These are phyloP conservation scores for Psilocybe mexicana DNA, from an alignment of 1,284 basidiomycete species.

Conservation along the genomic window DNA sequence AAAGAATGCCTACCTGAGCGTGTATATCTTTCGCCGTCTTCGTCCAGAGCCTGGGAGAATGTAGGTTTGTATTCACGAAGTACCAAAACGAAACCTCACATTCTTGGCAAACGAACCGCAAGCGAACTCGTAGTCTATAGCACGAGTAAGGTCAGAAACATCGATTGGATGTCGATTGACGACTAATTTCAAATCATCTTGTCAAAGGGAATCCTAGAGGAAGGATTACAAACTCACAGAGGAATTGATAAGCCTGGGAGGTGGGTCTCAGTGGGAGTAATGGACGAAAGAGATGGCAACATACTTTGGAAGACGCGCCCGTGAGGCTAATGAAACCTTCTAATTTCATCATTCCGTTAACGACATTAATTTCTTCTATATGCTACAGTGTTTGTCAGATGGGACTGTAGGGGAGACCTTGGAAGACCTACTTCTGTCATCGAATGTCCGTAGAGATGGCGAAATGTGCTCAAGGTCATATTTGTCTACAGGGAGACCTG, in stretches of 20 bases:
- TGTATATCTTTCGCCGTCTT: conserved; percentile 50
- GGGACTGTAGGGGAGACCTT: conserved; percentile 5
- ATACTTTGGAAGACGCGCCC: conserved; percentile 72
- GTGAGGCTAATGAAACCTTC: conserved; percentile 82
- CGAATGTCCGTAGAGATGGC: conserved; percentile 65
- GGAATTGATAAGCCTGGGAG: conserved; percentile 73
- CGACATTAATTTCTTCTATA: conserved; percentile 62
- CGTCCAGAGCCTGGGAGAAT: conserved; percentile 57
- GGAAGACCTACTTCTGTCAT: conserved; percentile 56
- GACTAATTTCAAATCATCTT: conserved; percentile 45
- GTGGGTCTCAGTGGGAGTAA: conserved; percentile 13
- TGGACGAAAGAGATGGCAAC: conserved; percentile 21
- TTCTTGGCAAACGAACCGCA: conserved; percentile 71
- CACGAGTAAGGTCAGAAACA: conserved; percentile 66
- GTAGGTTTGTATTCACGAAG: conserved; percentile 1
- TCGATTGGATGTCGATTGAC: conserved; percentile 80
- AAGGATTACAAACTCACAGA: conserved; percentile 56
- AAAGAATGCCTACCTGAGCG: conserved; percentile 42
- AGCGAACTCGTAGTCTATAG: conserved; percentile 67
- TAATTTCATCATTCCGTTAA: conserved; percentile 52
- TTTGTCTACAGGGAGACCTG: conserved; percentile 45
- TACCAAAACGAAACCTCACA: conserved; percentile 37
- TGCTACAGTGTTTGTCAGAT: conserved; percentile 40
- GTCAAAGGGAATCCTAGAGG: conserved; percentile 7
- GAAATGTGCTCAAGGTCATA: conserved; percentile 65